These are phyloP conservation scores for Hypseocharis bilobata DNA, from an alignment of 441 rosid genomes.

Conservation along the genomic window DNA sequence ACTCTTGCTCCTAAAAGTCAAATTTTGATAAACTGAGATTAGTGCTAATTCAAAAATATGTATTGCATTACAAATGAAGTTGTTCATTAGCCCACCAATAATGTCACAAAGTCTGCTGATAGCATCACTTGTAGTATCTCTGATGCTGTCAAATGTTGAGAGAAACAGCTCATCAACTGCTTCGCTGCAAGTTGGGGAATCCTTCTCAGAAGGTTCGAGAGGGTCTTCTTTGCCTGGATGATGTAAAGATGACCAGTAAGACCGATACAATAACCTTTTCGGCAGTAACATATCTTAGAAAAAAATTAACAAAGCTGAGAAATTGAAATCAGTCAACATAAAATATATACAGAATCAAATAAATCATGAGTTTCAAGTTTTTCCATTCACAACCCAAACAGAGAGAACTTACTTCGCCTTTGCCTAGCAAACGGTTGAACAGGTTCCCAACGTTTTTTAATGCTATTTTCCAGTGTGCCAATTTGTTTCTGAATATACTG, in stretches of 20 bases:
- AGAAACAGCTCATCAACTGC: slow-evolving; percentile 75
- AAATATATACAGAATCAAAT: background rate
- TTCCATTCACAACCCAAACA: slow-evolving; percentile 13
- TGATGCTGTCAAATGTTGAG: slow-evolving; percentile 64
- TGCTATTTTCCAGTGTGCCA: slow-evolving; percentile 58
- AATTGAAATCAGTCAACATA: background rate
- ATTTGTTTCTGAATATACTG: slow-evolving; percentile 82
- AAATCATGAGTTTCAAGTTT: slow-evolving; percentile 7
- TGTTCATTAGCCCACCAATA: slow-evolving; percentile 49
- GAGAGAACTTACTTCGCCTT: slow-evolving; percentile 39
- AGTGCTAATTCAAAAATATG: background rate
- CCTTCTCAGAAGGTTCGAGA: slow-evolving; percentile 36
- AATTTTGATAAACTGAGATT: background rate
- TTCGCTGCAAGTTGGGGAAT: slow-evolving; percentile 48
- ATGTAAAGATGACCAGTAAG: slow-evolving; percentile 13
- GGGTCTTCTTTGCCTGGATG: slow-evolving; percentile 35
- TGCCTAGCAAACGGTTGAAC: slow-evolving; percentile 36
- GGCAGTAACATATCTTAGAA: background rate
- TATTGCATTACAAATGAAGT: slow-evolving; percentile 9
- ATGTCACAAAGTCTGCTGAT: slow-evolving; percentile 57
- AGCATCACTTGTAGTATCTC: slow-evolving; percentile 49
- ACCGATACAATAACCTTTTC: background rate
- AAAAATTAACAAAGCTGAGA: background rate
- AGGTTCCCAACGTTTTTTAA: slow-evolving; percentile 63
- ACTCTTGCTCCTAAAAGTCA: slow-evolving; percentile 58